Percentiles rank a stretch among this genome's conserved stretches.
Conservation (phyloP, 176 grass and related monocot species). For the Triticum timopheevii region DNA sequence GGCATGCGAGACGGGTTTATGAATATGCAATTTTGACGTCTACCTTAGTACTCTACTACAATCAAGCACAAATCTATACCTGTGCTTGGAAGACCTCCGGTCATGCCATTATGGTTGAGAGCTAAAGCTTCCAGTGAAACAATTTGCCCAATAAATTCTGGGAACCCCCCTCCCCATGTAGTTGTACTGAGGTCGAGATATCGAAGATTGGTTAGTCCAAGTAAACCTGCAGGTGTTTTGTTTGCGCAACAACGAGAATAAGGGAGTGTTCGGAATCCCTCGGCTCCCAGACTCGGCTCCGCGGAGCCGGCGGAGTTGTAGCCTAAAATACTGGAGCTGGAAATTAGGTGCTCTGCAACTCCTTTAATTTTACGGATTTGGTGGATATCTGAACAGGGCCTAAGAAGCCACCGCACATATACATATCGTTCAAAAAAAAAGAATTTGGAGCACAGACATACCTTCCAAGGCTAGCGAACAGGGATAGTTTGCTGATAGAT, state of each 20-base stretch:
- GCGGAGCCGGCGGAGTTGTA: too few relatives aligned
- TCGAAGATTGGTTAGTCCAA: not conserved
- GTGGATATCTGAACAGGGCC: too few relatives aligned
- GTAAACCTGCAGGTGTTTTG: not conserved
- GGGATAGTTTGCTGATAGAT: not conserved
- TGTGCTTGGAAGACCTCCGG: not conserved
- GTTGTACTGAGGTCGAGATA: not conserved
- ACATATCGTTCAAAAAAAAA: too few relatives aligned
- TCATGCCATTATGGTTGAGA: not conserved
- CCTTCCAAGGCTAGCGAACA: not conserved
- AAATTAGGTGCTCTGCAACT: too few relatives aligned
- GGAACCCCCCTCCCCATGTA: not conserved
- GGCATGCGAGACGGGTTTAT: too few relatives aligned
- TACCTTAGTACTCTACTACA: too few relatives aligned
- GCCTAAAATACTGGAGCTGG: too few relatives aligned
- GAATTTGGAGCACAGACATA: not conserved
- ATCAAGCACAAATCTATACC: too few relatives aligned
- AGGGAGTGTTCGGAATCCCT: not conserved
- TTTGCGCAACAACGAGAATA: not conserved
- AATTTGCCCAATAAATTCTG: not conserved
- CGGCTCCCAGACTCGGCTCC: too few relatives aligned
- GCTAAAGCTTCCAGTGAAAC: not conserved
- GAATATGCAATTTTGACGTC: too few relatives aligned
- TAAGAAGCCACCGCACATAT: too few relatives aligned
- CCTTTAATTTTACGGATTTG: too few relatives aligned